These are phyloP conservation scores for Toxicodendron radicans DNA, from an alignment of 345 rosid genomes.

Conservation along the genomic window DNA sequence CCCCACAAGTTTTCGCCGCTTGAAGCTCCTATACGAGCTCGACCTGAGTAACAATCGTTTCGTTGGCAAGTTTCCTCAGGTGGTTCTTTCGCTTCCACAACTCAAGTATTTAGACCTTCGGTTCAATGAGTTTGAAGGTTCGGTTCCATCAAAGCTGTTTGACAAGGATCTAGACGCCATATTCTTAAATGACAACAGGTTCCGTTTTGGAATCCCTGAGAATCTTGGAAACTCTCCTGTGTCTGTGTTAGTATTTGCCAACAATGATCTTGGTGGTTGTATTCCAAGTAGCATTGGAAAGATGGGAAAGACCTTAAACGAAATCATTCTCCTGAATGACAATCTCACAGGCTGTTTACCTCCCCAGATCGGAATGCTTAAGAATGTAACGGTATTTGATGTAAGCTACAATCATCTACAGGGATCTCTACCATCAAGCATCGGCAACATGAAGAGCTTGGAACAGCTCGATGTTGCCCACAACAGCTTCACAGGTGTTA, in stretches of 20 bases:
- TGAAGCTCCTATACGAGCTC: slow-evolving; percentile 68
- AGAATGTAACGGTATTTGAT: slow-evolving; percentile 59
- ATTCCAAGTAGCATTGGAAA: slow-evolving; percentile 66
- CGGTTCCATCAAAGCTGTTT: slow-evolving; percentile 58
- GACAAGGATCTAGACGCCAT: slow-evolving; percentile 61
- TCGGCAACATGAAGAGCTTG: slow-evolving; percentile 64
- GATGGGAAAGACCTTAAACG: slow-evolving; percentile 68
- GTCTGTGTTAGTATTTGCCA: slow-evolving; percentile 65
- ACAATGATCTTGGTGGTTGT: slow-evolving; percentile 80
- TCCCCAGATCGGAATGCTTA: slow-evolving; percentile 59
- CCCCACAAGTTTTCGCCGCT: slow-evolving; percentile 45
- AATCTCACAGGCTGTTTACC: slow-evolving; percentile 79
- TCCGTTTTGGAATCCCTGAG: slow-evolving; percentile 55
- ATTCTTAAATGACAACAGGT: slow-evolving; percentile 65
- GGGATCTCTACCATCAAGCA: slow-evolving; percentile 50
- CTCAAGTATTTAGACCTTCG: slow-evolving; percentile 72
- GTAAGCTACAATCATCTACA: slow-evolving; percentile 56
- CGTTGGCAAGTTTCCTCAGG: slow-evolving; percentile 64
- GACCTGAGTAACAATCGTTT: slow-evolving; percentile 79
- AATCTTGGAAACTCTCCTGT: slow-evolving; percentile 80
- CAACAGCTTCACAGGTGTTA: slow-evolving; percentile 56
- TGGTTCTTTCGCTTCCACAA: slow-evolving; percentile 54
- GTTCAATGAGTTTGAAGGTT: slow-evolving; percentile 76
- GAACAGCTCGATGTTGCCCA: slow-evolving; percentile 70
- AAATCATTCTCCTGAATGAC: slow-evolving; percentile 66